phyloP scores from a whole-genome alignment of 1,139 yeast genomes.

The Debaryomycetaceae sp. region DNA sequence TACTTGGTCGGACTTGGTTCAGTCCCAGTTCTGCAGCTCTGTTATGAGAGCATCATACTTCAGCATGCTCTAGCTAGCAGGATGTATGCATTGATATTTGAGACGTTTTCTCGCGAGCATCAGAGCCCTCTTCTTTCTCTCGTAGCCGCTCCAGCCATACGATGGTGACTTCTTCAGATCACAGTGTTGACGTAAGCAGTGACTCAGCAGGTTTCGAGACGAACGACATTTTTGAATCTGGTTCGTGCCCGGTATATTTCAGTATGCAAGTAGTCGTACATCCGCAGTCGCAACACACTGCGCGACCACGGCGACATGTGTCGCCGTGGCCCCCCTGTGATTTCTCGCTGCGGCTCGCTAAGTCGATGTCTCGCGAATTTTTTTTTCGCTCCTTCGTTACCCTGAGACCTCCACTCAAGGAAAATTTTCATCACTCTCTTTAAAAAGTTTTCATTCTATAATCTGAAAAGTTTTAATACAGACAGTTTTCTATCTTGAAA shows the following conservation, averaged over 20 bases:
- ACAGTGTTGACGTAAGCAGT: not conserved
- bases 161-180: not conserved
- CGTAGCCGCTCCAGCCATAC: no score
- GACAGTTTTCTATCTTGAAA: constrained; percentile 4
- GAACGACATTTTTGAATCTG: not conserved
- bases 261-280: not conserved
- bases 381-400: not conserved
- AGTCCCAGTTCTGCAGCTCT: no score
- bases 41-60: no score
- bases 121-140: no score
- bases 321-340: no score
- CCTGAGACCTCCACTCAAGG: not conserved
- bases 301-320: no score
- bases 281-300: no score
- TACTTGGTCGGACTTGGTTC: no score
- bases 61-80: no score
- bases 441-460: constrained; percentile 2
- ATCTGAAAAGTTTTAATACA: not conserved
- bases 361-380: not conserved
- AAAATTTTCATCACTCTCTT: constrained; percentile 1
- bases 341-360: not conserved
- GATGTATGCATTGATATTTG: no score
- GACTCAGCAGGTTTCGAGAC: not conserved
- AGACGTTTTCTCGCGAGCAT: no score
- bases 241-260: not conserved